phyloP scores from a whole-genome alignment of 352 stramenopile genomes.

The Phytophthora hibernalis region DNA sequence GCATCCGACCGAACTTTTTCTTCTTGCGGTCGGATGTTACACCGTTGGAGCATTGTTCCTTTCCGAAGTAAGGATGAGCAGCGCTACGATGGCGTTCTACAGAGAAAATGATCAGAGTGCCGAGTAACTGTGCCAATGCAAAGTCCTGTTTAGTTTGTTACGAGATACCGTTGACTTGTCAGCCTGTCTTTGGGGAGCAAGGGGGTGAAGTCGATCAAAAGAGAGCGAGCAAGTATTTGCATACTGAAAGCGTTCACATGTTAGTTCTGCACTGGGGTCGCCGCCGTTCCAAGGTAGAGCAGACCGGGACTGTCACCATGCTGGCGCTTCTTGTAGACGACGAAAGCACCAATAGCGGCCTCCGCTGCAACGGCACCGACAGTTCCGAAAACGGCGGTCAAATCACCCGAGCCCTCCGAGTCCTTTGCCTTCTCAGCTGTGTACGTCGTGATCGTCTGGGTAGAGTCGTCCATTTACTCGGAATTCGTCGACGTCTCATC shows the following conservation, averaged over 20 bases:
- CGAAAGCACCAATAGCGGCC: slow-evolving; percentile 20
- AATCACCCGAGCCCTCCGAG: background rate
- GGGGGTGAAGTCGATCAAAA: background rate
- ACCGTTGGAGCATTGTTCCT: slow-evolving; percentile 8
- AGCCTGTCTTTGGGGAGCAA: slow-evolving; percentile 2
- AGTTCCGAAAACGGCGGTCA: slow-evolving; percentile 2
- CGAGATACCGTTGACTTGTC: slow-evolving; percentile 2
- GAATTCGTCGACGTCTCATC: background rate
- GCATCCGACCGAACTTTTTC: slow-evolving; percentile 56
- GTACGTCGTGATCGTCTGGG: slow-evolving; percentile 14
- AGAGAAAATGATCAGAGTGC: background rate
- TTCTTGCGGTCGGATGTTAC: slow-evolving; percentile 14
- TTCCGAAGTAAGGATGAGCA: slow-evolving; percentile 7
- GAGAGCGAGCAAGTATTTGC: background rate
- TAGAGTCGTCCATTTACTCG: background rate
- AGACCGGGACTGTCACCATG: slow-evolving; percentile 7
- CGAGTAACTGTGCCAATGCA: slow-evolving; percentile 8
- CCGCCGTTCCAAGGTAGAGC: slow-evolving; percentile 16
- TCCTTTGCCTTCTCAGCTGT: background rate
- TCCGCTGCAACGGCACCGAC: slow-evolving; percentile 16
- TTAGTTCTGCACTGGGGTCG: slow-evolving; percentile 14
- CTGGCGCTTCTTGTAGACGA: slow-evolving; percentile 25
- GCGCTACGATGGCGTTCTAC: background rate
- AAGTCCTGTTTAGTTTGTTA: slow-evolving; percentile 15
- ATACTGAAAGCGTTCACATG: background rate